Base-by-base conservation (phyloP, 2,329 filamentous ascomycete species). In the Hirsutella thompsonii region DNA sequence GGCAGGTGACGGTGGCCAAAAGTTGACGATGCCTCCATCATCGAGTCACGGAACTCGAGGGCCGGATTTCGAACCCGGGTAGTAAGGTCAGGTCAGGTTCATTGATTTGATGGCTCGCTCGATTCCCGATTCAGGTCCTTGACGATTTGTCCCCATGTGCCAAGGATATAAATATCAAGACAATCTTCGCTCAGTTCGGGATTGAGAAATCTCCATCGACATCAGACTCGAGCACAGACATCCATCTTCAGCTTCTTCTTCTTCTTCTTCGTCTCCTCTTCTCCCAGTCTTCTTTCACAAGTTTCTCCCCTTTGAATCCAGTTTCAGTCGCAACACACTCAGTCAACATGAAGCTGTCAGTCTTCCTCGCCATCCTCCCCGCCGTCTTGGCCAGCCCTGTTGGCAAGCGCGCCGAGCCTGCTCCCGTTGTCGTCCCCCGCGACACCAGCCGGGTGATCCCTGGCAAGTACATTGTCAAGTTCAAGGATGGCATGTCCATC, bases 401-500 rank as follows among this genome's bases (percentile, higher is more conserved):
- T 11, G 16, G 13, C 13, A 39, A 20, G 28, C 37, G 37, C 4
- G 37, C 26, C 3, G 37, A 39, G 28, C 37, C 37, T 9, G 37
- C 37, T n/a, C 37, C 37, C 13, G 23, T 39, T 19, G 16, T 39
- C 8, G 29, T 28, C 4, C 37, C 37, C 18, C 28, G 28, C 16
- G 26, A 19, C 13, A 18, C 10, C 37, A 21, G 29, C 37, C 28
- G 11, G 26, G 16, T 39, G 26, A 37, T 41, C 3, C 11, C 33
- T 13, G 34, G 19, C 18, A 41, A 37, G 18, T 41, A 41, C 18
- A 37, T 41, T 19, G 23, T 41, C 33, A 41, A 41, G 30, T 41
- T 41, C 33, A 41, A 41, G 34, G 30, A 30, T 20, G 23, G 20
- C n/a, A 30, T 21, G 10, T 20, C 33, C 13, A n/a, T 20, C 11